A percentile compares a stretch with the other conserved stretches of the same genome.
phyloP scores from a whole-genome alignment of 331 rosid species.

The Stylosanthes scabra region DNA sequence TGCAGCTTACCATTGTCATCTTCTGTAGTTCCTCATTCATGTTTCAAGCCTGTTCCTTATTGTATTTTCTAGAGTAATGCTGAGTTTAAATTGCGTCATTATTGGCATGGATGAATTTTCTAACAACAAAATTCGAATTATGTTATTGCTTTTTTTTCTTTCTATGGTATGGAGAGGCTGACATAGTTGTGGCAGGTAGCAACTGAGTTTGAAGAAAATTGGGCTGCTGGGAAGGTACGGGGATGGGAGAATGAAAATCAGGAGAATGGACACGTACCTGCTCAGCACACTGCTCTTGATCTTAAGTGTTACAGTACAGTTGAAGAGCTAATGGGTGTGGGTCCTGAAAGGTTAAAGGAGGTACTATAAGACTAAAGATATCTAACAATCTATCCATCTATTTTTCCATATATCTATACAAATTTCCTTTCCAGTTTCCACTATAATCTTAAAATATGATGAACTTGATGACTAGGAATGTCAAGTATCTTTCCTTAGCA shows the following conservation, averaged over 20 bases:
- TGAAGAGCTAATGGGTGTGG: conserved; percentile 85
- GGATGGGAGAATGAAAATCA: conserved; percentile 78
- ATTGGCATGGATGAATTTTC: background rate
- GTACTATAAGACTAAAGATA: conserved; percentile 42
- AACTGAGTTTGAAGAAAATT: conserved; percentile 81
- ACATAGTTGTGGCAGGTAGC: conserved; percentile 57
- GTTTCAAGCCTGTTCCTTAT: too few species aligned
- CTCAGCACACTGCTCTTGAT: conserved; percentile 65
- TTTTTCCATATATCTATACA: background rate
- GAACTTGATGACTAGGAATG: background rate
- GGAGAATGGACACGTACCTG: conserved; percentile 66
- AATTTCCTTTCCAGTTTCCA: background rate
- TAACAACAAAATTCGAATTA: background rate
- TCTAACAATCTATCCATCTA: background rate
- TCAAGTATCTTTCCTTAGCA: too few species aligned
- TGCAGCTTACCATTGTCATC: conserved; percentile 4
- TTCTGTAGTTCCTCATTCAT: background rate
- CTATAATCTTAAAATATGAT: background rate
- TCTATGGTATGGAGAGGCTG: conserved; percentile 25
- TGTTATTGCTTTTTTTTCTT: background rate
- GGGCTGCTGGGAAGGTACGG: conserved; percentile 60
- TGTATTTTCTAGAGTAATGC: background rate
- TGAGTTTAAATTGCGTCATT: conserved; percentile 5
- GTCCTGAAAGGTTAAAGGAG: conserved; percentile 92
- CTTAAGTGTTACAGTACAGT: conserved; percentile 87